phyloP scores from a whole-genome alignment of 2,329 filamentous ascomycete genomes.

The Dendryphion nanum region DNA sequence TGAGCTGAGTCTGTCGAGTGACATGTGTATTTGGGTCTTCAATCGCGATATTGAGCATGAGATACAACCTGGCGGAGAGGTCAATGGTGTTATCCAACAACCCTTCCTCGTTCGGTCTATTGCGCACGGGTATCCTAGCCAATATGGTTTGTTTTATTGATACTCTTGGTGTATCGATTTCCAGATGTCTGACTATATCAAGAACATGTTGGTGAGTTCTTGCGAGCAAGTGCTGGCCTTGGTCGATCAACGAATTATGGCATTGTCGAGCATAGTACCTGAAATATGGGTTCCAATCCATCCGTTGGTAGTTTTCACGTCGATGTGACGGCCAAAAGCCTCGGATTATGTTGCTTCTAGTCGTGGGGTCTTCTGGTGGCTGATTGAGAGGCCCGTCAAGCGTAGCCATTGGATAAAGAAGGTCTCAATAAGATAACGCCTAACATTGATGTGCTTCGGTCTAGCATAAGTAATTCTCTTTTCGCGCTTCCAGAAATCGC shows the following conservation, averaged over 20 bases:
- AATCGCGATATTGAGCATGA: conserved; percentile 13
- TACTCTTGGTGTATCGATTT: conserved; percentile 4
- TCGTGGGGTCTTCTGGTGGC: background rate
- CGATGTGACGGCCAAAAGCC: background rate
- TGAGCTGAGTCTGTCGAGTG: conserved; percentile 7
- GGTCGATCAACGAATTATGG: conserved; percentile 6
- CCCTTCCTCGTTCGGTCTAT: conserved; percentile 8
- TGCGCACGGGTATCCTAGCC: conserved; percentile 5
- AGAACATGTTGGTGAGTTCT: conserved; percentile 18
- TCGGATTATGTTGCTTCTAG: background rate
- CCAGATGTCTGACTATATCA: conserved; percentile 11
- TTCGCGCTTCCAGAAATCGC: no score
- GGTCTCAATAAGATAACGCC: no score
- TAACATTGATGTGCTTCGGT: no score
- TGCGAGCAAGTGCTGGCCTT: conserved; percentile 10
- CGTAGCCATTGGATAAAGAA: background rate
- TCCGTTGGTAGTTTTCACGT: background rate
- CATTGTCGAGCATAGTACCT: background rate
- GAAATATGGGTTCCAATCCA: background rate
- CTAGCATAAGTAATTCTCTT: no score
- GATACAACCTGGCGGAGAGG: conserved; percentile 10
- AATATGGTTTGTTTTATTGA: conserved; percentile 5
- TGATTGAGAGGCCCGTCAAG: background rate
- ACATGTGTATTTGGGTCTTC: conserved; percentile 6
- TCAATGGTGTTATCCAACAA: conserved; percentile 14